Evolutionary conservation across 1,139 yeast species (phyloP), one percentile per base, ranked within the genome.

Genomic region (Diutina sp.): DNA sequence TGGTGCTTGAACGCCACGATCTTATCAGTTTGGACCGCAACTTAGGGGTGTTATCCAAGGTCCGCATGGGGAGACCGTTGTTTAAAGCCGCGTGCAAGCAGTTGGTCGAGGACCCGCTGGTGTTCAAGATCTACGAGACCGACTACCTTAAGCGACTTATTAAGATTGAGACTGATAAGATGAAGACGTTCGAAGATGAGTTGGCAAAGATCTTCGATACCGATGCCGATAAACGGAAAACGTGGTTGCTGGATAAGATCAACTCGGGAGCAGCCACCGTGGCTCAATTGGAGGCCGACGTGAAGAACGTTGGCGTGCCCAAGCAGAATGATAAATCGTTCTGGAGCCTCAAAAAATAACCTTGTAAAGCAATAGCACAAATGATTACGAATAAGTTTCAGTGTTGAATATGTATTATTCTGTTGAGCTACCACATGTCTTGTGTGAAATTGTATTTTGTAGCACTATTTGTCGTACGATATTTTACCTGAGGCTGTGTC

Each of bases 41-140:
- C 54, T 85, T 87, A 62, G 97, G 98, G 18, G 78, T 91, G 16
- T 72, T 90, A 46, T 73, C 76, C 55, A 78, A 79, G 7, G 79
- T 93, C 41, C 70, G 73, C 45, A 89, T 95, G 0, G 96, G 97
- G 0, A 84, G 91, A 64, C 99, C 99, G 1, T 72, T 93, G 29
- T 91, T 76, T 67, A 79, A 80, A 59, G 90, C 93, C 0, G 97
- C 98, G 0, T 93, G 93, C 71, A 67, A 74, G 57, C 78, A 80
- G 58, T 74, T 93, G 64, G 77, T 84, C 4, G 65, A 73, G 1
- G 93, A 90, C 66, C 65, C 72, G 16, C 77, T 78, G 46, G 72
- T 88, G 11, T 79, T 74, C 59, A 82, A 82, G 30, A 74, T 82
- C 28, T 78, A 88, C 69, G 96, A 90, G 66, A 75, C 84, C 2